phyloP scores from a whole-genome alignment of 1,139 yeast species.

The Suhomyces taliae region DNA sequence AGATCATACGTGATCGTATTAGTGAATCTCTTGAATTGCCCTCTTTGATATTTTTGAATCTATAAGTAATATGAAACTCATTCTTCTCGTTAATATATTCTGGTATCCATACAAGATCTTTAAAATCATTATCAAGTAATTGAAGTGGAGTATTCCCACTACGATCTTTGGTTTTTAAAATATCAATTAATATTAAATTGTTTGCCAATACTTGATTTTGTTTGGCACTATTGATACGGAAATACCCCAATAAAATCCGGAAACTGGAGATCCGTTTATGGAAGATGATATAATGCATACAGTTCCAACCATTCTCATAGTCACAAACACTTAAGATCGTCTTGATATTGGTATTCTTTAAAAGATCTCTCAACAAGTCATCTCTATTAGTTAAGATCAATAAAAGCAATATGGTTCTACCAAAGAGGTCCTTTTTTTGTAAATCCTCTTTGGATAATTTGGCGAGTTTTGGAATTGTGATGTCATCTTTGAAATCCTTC shows the following conservation, averaged over 20 bases:
- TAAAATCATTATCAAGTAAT: conserved; percentile 46
- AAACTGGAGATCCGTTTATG: conserved; percentile 61
- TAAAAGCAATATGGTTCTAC: conserved; percentile 66
- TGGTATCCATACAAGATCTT: conserved; percentile 45
- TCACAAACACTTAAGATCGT: conserved; percentile 49
- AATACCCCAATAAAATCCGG: conserved; percentile 44
- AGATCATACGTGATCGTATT: conserved; percentile 9
- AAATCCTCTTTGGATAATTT: conserved; percentile 45
- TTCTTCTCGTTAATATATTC: conserved; percentile 38
- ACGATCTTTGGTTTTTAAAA: conserved; percentile 63
- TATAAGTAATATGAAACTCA: conserved; percentile 22
- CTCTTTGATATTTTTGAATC: conserved; percentile 18
- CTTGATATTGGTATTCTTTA: conserved; percentile 46
- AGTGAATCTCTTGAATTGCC: conserved; percentile 6
- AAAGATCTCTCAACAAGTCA: conserved; percentile 45
- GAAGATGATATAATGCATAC: conserved; percentile 68
- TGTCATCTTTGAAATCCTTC: conserved; percentile 1
- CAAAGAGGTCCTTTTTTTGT: conserved; percentile 64
- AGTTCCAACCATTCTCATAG: conserved; percentile 81
- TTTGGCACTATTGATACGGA: conserved; percentile 16
- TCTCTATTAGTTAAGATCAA: conserved; percentile 53
- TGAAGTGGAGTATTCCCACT: conserved; percentile 66
- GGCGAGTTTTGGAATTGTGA: conserved; percentile 16
- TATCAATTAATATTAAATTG: conserved; percentile 27
- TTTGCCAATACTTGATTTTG: conserved; percentile 19